Percentiles rank a stretch among this genome's conserved stretches.
Conservation (phyloP, 2,329 filamentous ascomycete species). For the Colletotrichum sp. region DNA sequence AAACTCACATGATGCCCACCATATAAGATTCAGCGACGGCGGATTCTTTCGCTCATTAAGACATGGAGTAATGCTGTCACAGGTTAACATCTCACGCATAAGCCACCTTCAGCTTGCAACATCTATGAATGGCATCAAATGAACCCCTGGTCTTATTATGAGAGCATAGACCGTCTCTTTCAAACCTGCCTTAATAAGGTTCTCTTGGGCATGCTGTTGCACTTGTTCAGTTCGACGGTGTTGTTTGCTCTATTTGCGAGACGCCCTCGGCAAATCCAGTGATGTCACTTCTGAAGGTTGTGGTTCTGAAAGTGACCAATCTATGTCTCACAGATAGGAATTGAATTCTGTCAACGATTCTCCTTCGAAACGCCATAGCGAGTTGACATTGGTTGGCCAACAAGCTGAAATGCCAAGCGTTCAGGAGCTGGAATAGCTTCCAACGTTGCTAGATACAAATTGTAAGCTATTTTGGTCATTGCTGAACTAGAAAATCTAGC, state of each 20-base stretch:
- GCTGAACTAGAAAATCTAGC: neutral
- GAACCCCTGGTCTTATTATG: neutral
- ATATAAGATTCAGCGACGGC: neutral
- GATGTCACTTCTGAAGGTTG: neutral
- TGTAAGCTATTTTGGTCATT: neutral
- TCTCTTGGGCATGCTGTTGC: neutral
- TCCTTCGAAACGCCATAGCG: neutral
- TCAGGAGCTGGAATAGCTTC: neutral
- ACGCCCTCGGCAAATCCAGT: neutral
- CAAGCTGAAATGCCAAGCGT: neutral
- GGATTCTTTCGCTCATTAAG: neutral
- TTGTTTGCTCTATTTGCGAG: accelerated
- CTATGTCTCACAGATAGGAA: neutral
- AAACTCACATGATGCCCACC: neutral
- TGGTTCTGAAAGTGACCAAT: accelerated
- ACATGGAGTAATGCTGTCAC: neutral
- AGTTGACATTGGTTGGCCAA: neutral
- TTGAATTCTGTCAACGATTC: neutral
- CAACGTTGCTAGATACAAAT: neutral
- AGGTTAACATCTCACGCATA: neutral
- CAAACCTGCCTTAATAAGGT: no score
- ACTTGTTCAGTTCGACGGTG: neutral
- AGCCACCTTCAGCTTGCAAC: neutral
- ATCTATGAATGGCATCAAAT: neutral
- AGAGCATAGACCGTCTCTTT: neutral